Evolutionary conservation across 306 rosid species (phyloP).

Genomic region (Canavalia ensiformis): DNA sequence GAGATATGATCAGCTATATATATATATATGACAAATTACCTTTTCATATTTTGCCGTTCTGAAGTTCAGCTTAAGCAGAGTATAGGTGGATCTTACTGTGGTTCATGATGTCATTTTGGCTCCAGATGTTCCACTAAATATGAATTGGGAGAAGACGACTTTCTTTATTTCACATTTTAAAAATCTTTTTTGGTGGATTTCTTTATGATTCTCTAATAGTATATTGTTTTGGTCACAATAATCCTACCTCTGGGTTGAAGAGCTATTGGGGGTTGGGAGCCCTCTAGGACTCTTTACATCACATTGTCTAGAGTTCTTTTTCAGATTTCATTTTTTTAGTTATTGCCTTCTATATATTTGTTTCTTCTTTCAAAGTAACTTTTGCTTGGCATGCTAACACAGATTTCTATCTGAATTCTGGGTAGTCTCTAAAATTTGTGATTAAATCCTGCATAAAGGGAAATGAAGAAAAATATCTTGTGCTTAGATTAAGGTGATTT

Average conservation of each 20-base stretch:
- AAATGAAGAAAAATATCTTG: too few relatives aligned
- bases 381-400: neutral
- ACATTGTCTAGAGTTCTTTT: neutral
- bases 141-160: neutral
- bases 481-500: too few relatives aligned
- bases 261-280: neutral
- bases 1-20: neutral
- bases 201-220: neutral
- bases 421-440: neutral
- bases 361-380: neutral
- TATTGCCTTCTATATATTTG: neutral
- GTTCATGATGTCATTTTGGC: neutral
- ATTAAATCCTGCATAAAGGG: too few relatives aligned
- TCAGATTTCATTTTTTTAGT: neutral
- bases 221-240: neutral
- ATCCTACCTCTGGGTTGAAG: neutral
- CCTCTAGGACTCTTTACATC: neutral
- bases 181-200: neutral
- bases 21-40: neutral
- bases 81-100: slow-evolving; percentile 14
- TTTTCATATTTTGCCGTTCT: slow-evolving; percentile 5
- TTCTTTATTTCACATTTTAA: neutral
- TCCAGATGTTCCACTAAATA: too few relatives aligned
- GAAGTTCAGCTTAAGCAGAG: neutral
- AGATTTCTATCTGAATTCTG: neutral